A percentile compares a stretch with the other conserved stretches of the same genome.
Evolutionary conservation across 768 basidiomycete genomes (phyloP).

Genomic region (Naganishia antarctica): DNA sequence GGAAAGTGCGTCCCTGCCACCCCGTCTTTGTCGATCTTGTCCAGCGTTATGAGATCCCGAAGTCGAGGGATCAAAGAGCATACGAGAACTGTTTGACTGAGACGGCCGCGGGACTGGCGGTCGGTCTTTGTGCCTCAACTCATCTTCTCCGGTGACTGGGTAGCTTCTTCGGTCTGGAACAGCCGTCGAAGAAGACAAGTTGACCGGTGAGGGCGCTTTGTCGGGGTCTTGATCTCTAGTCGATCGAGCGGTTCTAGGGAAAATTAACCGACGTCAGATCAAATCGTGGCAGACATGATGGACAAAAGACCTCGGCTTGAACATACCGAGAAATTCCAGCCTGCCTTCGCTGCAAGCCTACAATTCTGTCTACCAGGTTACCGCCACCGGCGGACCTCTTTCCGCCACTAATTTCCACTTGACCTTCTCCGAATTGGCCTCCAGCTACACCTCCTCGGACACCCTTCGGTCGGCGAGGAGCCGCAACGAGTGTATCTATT

Average conservation of each 20-base stretch:
- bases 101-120: not conserved
- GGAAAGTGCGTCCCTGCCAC: not conserved
- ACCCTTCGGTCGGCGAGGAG: slow-evolving; percentile 9
- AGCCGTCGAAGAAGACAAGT: not conserved
- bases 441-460: slow-evolving; percentile 5
- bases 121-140: not conserved
- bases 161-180: not conserved
- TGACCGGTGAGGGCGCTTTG: not conserved
- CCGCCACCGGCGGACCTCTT: slow-evolving; percentile 2
- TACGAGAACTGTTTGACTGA: not conserved
- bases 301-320: not conserved
- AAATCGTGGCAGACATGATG: too few species aligned
- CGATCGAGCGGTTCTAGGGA: not conserved
- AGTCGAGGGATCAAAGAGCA: slow-evolving; percentile 2
- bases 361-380: slow-evolving; percentile 14
- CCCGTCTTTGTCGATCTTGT: not conserved
- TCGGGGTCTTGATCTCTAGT: not conserved
- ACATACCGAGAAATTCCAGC: slow-evolving; percentile 3
- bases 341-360: slow-evolving; percentile 22
- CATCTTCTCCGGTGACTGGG: not conserved
- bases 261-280: too few species aligned
- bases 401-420: not conserved
- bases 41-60: not conserved
- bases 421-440: not conserved
- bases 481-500: slow-evolving; percentile 1